Evolutionary conservation across 2,329 filamentous ascomycete genomes (phyloP), one percentile per base, ranked within the genome.

Genomic region (Polychaeton citri): DNA sequence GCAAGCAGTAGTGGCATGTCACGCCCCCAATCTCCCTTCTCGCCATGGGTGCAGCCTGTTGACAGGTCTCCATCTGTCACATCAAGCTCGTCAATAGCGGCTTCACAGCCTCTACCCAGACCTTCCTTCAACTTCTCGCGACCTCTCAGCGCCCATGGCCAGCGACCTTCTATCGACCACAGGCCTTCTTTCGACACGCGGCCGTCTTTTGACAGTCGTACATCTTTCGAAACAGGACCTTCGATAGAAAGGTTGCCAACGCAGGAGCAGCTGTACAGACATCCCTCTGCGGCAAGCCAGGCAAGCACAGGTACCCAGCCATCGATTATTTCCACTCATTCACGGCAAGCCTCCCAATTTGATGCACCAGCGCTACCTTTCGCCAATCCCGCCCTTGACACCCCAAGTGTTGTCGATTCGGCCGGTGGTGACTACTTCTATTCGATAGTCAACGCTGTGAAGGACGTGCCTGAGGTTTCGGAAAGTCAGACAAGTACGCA

Each of bases 121-220:
- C 81, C 85, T 1, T 76, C 81, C 0, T 88, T 92, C 61, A 96
- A 98, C 60, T 96, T 96, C 57, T 96, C 90, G 1, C 74, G 90
- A 30, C 90, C 90, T 0, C 62, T 93, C 41, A 95, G 88, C 57
- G 71, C 79, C 52, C 72, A 76, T 41, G 61, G 64, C 20, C 52
- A 45, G 34, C 50, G 47, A 20, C 50, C 61, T 5, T 53, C 53
- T 15, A 44, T 52, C n/a, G 59, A 60, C 19, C 48, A 43, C 12
- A 54, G 58, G 24, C 56, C 60, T 10, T 63, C 61, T 3, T 57
- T 56, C 33, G 58, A 64, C 21, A 54, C 47, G 30, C 46, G 51
- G 30, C 52, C 50, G 20, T 53, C 48, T 16, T 30, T 44, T 26
- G 50, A 52, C 4, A 40, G 38, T 21, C 30, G 41, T 39, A 36